Base-by-base conservation (phyloP, 192 early-diverging fungal species). In the Rhizophagus clarus region DNA sequence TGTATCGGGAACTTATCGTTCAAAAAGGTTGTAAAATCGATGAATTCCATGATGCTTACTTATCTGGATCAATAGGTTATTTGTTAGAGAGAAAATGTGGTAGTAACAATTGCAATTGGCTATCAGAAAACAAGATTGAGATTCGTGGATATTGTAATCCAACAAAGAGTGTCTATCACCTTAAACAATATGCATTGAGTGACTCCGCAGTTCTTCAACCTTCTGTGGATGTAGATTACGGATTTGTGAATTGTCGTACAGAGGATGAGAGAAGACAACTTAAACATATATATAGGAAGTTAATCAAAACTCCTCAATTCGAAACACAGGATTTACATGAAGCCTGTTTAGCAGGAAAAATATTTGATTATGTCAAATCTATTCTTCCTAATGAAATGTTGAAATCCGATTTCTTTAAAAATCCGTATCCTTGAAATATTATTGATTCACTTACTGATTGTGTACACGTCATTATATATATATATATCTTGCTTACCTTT, bases 1-100 rank as follows among this genome's bases (percentile, higher is more conserved):
- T 70, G 40, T 70, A 42, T 70, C 34, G 11, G 20, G 37, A 70
- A 24, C 68, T 70, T 70, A 70, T 70, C 4, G 3, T 70, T 70
- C 68, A 70, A 26, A 40, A 24, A 9, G 68, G 20, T 3, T 70
- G 68, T 45, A 45, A 12, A 11, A 45, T 45, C 2, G 42, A 45
- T 45, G 42, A 45, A 45, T 45, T 45, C 11, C 11, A 45, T 45
- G 42, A 45, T 45, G 42, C 42, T 45, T 45, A 45, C 42, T 45
- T 45, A 45, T 45, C 68, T 42, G 68, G 68, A 42, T n/a, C 37
- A 42, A 10, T 70, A 42, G 4, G 40, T n/a, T n/a, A 70, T 24
- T 70, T 70, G 20, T 70, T 70, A 9, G 45, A 70, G n/a, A 45
- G 9, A 70, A 70, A 70, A 70, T 40, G 37, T 40, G 11, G 22